Evolutionary conservation across 2,329 filamentous ascomycete genomes (phyloP).

Genomic region (Daldinia eschscholtzii): DNA sequence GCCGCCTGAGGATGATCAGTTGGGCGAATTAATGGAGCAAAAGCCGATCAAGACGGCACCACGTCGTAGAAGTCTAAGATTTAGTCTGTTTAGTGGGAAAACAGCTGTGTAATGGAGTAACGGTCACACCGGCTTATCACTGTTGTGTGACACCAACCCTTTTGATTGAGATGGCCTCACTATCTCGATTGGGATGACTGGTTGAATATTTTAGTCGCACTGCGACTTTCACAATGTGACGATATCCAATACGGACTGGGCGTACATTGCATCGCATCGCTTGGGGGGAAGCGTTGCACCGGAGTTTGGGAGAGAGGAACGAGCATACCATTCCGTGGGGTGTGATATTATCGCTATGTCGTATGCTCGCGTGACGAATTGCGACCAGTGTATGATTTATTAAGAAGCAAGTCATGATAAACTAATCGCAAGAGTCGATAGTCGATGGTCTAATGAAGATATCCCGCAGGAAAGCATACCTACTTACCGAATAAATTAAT

Average conservation of each 20-base stretch:
- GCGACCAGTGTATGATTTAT: conserved; percentile 25
- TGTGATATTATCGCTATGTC: conserved; percentile 19
- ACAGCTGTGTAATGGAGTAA: conserved; percentile 17
- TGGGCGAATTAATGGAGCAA: conserved; percentile 42
- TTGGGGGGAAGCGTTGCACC: conserved; percentile 17
- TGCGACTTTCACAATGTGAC: conserved; percentile 21
- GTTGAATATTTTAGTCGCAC: conserved; percentile 3
- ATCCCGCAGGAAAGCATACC: conserved; percentile 10
- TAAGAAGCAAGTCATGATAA: conserved; percentile 14
- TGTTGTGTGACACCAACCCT: conserved; percentile 7
- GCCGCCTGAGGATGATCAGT: conserved; percentile 48
- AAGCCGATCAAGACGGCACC: conserved; percentile 45
- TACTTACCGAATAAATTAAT: conserved; percentile 8
- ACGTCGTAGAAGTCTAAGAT: conserved; percentile 50
- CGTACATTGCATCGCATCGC: conserved; percentile 34
- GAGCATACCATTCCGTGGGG: conserved; percentile 10
- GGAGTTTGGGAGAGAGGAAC: conserved; percentile 27
- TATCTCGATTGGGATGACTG: neutral
- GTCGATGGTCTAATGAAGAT: conserved; percentile 15
- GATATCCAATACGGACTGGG: conserved; percentile 21
- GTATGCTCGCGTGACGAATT: conserved; percentile 22
- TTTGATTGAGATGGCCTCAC: neutral
- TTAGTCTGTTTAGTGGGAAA: conserved; percentile 49
- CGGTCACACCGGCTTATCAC: conserved; percentile 13
- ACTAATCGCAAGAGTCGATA: conserved; percentile 13